Base-by-base conservation (phyloP, 129 eudicot genomes). In the Centella asiatica region DNA sequence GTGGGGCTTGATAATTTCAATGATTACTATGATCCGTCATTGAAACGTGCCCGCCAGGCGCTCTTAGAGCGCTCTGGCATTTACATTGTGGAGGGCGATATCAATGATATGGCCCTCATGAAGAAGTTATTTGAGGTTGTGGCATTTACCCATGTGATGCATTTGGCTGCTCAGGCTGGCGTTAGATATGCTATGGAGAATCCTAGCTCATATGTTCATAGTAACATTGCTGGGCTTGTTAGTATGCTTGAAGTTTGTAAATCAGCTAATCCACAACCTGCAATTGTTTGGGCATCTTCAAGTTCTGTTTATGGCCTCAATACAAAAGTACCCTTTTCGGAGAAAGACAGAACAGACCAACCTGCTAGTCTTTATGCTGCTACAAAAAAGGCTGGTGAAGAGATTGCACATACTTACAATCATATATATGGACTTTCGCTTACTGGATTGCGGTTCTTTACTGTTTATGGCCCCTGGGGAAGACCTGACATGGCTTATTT, bases 391-490 rank as follows among this genome's bases (percentile, higher is more conserved):
- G 95, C 95, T 4, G 95, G 95, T 5, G 95, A 87, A 73, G 95
- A 80, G 40, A 87, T 87, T 61, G 95, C 95, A 2, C 95, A 87
- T 46, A 87, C 95, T 18, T 87, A 87, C 44, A 87, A 87, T 62
- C 95, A 87, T 29, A 87, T 87, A 4, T 81, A 88, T 46, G 96
- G 96, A 2, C 72, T 87, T 14, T 87, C 96, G 0, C 49, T 87
- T 10, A 87, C 96, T 8, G 96, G 89, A 17, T 72, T 87, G 61
- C 57, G 96, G 3, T 88, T 88, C 64, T 88, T 88, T 45, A 88
- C 96, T 3, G 96, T 88, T 63, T 88, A 88, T 67, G 96, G 96
- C 5, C 96, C 96, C n/a, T 88, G 96, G 96, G 96, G 96, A 4
- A 69, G 96, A 53, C 96, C 96, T 18, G 96, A 88, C 40, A 88